Evolutionary conservation across 129 eudicot species (phyloP).

Genomic region (Pseudognaphalium luteoalbum): DNA sequence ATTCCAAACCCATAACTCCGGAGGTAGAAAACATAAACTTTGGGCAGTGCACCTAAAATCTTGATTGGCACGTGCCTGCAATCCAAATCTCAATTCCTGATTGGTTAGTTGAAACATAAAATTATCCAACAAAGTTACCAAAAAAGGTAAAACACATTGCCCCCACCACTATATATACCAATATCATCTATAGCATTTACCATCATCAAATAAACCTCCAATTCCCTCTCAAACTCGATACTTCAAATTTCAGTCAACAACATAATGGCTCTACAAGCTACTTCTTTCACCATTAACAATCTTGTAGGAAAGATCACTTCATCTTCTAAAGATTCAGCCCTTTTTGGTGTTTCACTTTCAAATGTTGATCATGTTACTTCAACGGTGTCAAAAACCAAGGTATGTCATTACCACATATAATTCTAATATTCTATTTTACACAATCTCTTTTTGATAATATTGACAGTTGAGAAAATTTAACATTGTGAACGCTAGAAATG

Average conservation of each 20-base stretch:
- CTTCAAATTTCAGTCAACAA: constrained; percentile 18
- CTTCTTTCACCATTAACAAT: constrained; percentile 58
- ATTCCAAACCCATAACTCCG: constrained; percentile 41
- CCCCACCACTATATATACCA: constrained; percentile 12
- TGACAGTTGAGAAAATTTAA: background rate
- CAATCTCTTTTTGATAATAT: background rate
- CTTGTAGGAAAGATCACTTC: constrained; percentile 38
- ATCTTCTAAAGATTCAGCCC: constrained; percentile 51
- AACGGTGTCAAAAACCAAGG: constrained; percentile 46
- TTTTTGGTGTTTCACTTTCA: constrained; percentile 52
- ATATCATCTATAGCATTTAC: constrained; percentile 8
- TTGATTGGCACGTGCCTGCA: constrained; percentile 36
- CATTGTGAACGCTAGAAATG: too few relatives aligned
- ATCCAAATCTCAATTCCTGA: constrained; percentile 41
- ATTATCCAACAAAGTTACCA: constrained; percentile 48
- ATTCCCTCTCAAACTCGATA: constrained; percentile 7
- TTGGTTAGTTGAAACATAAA: constrained; percentile 53
- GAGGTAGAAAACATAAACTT: constrained; percentile 22
- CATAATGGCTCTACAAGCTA: constrained; percentile 75
- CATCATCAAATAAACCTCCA: constrained; percentile 6
- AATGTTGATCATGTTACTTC: constrained; percentile 39
- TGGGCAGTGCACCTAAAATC: constrained; percentile 37
- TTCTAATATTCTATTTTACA: background rate
- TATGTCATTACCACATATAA: constrained; percentile 3
- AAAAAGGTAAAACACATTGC: constrained; percentile 9